A percentile compares a stretch with the other conserved stretches of the same genome.
These are phyloP conservation scores for Bryopsis sp. DNA, from an alignment of 139 green algal species.

Conservation along the genomic window DNA sequence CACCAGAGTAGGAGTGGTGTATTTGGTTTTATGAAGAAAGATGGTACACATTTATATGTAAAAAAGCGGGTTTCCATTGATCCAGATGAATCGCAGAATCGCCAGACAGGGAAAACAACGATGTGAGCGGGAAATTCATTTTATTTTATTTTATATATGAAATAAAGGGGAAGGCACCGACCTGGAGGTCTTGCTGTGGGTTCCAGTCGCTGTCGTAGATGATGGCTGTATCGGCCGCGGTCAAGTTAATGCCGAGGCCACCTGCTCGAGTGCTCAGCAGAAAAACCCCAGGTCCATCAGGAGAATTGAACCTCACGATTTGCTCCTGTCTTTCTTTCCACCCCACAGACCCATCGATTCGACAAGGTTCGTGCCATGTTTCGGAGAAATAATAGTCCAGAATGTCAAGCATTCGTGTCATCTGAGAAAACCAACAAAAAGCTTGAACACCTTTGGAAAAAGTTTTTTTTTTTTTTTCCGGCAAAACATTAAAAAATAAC, in stretches of 20 bases:
- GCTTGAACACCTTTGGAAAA: not conserved
- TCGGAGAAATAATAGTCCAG: slow-evolving; percentile 84
- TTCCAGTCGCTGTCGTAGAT: slow-evolving; percentile 97
- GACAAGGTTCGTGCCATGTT: slow-evolving; percentile 51
- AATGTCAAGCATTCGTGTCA: slow-evolving; percentile 98
- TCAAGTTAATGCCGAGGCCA: slow-evolving; percentile 93
- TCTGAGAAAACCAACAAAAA: no score
- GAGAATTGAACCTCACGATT: slow-evolving; percentile 75
- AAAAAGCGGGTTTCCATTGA: no score
- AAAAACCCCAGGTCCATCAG: slow-evolving; percentile 71
- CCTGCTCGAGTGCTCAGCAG: slow-evolving; percentile 93
- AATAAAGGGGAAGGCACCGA: slow-evolving; percentile 11
- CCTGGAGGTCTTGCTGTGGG: slow-evolving; percentile 83
- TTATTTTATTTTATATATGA: no score
- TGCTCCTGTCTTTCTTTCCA: slow-evolving; percentile 40
- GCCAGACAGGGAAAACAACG: no score
- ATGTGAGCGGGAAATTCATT: no score
- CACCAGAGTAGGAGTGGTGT: not conserved
- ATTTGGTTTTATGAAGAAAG: not conserved
- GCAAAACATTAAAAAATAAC: no score
- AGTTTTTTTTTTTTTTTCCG: no score
- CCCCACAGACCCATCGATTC: slow-evolving; percentile 82
- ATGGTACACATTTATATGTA: no score
- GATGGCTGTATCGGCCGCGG: slow-evolving; percentile 84
- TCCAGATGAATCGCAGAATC: no score